Evolutionary conservation across 2,329 filamentous ascomycete species (phyloP), one percentile per base, ranked within the genome.

Genomic region (Colletotrichum lentis): DNA sequence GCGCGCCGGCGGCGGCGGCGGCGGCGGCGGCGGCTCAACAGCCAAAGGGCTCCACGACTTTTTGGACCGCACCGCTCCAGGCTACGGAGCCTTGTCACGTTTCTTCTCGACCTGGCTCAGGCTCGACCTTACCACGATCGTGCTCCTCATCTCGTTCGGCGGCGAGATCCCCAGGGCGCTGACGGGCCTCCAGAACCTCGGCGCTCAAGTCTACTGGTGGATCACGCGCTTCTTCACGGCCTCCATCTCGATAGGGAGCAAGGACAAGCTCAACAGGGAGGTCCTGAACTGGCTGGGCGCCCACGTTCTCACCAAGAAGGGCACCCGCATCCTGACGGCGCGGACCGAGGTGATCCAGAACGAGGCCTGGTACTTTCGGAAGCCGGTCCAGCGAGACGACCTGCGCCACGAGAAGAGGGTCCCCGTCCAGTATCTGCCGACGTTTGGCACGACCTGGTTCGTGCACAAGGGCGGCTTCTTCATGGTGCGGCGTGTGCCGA

Each of bases 241-340:
- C 3, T 77, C 78, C 5, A 75, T 80, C 20, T 78, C 77, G 24
- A 77, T 80, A 55, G 73, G 75, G 1, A 75, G 75, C n/a, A 74
- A 73, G 43, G 78, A 80, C 69, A 73, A 76, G 7, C 76, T 80
- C 52, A 80, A 80, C 69, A 72, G 74, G 7, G 78, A 80, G 54
- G 77, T 80, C 4, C 71, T 80, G 55, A 78, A 78, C 73, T 80
- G 78, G 78, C 70, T 80, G 8, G 77, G 77, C 3, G 73, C 77
- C 43, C 73, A 79, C 7, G 74, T 80, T 3, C 75, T 80, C 16
- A 62, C 71, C 14, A 73, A 71, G 5, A 72, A 74, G 31, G 71
- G 73, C 49, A 74, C 76, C 2, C 75, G 78, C 18, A 73, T 79
- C 41, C 71, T 80, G 10, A 78, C 77, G 3, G 78, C 78, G 16